These are phyloP conservation scores for Ceratocystis harringtonii DNA, from an alignment of 2,329 filamentous ascomycete species.

Conservation along the genomic window DNA sequence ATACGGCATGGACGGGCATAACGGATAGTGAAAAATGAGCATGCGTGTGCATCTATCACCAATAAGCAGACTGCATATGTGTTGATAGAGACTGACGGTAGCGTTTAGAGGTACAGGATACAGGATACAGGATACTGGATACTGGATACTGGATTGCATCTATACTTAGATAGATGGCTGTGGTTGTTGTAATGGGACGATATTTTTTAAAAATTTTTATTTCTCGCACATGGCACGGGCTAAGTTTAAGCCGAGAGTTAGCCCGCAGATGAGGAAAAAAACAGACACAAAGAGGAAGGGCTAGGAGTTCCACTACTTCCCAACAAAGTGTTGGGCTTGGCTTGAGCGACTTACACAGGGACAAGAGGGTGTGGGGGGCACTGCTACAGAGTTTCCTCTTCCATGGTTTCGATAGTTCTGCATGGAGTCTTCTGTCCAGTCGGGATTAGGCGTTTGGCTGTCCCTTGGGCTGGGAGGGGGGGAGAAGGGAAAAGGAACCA, in stretches of 20 bases:
- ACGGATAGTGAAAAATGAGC: neutral
- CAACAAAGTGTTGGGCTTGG: slow-evolving; percentile 12
- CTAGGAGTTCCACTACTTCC: slow-evolving; percentile 10
- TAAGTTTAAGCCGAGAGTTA: slow-evolving; percentile 11
- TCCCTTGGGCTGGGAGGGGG: neutral
- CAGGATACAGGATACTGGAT: too few relatives aligned
- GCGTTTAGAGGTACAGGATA: too few relatives aligned
- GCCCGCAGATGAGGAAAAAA: neutral
- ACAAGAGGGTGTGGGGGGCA: neutral
- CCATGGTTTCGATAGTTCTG: neutral
- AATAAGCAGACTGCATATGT: neutral
- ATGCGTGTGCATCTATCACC: neutral
- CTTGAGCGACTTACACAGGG: neutral
- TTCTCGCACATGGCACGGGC: neutral
- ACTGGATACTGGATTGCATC: neutral
- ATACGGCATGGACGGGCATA: neutral
- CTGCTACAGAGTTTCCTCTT: too few relatives aligned
- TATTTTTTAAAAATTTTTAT: neutral
- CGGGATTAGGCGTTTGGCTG: neutral
- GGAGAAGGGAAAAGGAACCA: too few relatives aligned
- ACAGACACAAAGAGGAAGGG: neutral
- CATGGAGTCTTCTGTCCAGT: neutral
- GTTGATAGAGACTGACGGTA: neutral
- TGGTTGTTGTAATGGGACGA: neutral
- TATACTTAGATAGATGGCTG: neutral